Evolutionary conservation across 75 land plant genomes (phyloP).

Genomic region (Pinus tabuliformis): DNA sequence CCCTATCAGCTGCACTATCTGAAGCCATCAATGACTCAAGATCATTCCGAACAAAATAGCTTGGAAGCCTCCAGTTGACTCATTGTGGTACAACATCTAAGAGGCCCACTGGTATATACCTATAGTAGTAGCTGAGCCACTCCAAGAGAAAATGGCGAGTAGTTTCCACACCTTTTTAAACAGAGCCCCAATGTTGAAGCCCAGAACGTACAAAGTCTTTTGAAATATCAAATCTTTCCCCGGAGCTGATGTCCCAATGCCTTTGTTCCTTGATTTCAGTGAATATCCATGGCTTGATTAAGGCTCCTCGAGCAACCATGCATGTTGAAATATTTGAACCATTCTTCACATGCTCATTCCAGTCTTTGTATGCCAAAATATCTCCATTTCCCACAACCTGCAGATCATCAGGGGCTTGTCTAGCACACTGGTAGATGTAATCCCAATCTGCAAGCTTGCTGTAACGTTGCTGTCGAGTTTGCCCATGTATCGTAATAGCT

Average conservation of each 20-base stretch:
- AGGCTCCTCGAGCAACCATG: constrained; percentile 97
- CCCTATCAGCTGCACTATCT: constrained; percentile 99
- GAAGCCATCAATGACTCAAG: constrained; percentile 97
- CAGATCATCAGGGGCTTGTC: constrained; percentile 51
- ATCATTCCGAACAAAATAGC: constrained; percentile 86
- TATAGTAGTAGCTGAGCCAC: constrained; percentile 91
- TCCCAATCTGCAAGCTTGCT: constrained; percentile 98
- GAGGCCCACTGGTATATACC: constrained; percentile 92
- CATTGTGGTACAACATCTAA: constrained; percentile 87
- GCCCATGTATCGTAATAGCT: constrained; percentile 92
- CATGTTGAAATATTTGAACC: constrained; percentile 74
- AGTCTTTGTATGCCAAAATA: constrained; percentile 82
- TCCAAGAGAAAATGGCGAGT: constrained; percentile 93
- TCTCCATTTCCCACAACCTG: constrained; percentile 96
- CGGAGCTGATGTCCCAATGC: constrained; percentile 94
- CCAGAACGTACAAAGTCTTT: constrained; percentile 85
- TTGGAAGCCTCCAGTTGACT: constrained; percentile 94
- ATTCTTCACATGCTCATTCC: constrained; percentile 59
- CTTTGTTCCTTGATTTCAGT: constrained; percentile 98
- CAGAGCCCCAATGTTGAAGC: constrained; percentile 98
- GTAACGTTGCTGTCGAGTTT: constrained; percentile 95
- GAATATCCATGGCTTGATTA: constrained; percentile 99
- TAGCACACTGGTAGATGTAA: constrained; percentile 75
- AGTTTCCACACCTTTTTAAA: constrained; percentile 95
- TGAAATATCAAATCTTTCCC: constrained; percentile 71